phyloP scores from a whole-genome alignment of 768 basidiomycete species.

The Mycena pura region DNA sequence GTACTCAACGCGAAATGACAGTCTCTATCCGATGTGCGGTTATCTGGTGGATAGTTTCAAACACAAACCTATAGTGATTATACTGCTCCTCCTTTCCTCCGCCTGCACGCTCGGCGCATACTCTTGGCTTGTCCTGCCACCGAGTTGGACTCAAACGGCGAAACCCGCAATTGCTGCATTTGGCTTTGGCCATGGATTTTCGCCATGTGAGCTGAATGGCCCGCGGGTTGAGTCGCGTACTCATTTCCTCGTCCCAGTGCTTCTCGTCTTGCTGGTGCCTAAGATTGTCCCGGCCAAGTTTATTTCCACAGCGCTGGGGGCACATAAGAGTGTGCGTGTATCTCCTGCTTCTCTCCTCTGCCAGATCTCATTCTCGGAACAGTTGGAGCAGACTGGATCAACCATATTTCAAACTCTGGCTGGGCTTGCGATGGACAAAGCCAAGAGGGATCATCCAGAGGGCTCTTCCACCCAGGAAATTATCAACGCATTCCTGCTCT shows the following conservation, averaged over 20 bases:
- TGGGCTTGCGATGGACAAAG: constrained; percentile 68
- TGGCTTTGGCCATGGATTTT: constrained; percentile 74
- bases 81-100: constrained; percentile 65
- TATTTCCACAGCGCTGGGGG: constrained; percentile 78
- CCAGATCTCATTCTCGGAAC: not conserved
- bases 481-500: constrained; percentile 36
- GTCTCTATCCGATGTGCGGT: constrained; percentile 55
- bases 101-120: constrained; percentile 66
- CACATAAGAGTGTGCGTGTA: constrained; percentile 74
- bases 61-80: constrained; percentile 61
- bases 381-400: constrained; percentile 80
- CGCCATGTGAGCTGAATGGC: constrained; percentile 59
- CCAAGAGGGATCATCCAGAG: constrained; percentile 36
- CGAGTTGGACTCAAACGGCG: constrained; percentile 60
- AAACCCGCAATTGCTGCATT: constrained; percentile 68
- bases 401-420: constrained; percentile 70
- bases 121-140: constrained; percentile 70
- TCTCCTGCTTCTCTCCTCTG: not conserved
- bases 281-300: constrained; percentile 73
- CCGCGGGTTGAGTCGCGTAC: not conserved
- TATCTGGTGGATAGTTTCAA: constrained; percentile 67
- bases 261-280: constrained; percentile 78
- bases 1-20: not conserved
- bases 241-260: constrained; percentile 47
- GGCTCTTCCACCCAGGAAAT: constrained; percentile 24